These are phyloP conservation scores for Misopates orontium DNA, from an alignment of 257 asterid species.

Conservation along the genomic window DNA sequence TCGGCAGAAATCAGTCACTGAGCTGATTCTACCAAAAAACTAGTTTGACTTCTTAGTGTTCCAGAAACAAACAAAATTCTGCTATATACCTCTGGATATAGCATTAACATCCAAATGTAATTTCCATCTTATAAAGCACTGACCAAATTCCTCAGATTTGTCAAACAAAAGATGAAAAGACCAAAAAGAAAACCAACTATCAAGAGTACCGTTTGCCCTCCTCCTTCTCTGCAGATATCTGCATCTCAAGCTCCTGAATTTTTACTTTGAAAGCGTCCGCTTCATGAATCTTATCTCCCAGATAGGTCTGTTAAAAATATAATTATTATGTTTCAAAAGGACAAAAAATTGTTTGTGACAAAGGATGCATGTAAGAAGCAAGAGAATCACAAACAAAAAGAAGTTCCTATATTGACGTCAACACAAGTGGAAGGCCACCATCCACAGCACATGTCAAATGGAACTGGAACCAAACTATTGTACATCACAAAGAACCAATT, in stretches of 20 bases:
- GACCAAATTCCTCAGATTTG: slow-evolving; percentile 2
- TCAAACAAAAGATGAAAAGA: slow-evolving; percentile 23
- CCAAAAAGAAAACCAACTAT: slow-evolving; percentile 3
- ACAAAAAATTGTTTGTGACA: too few relatives aligned
- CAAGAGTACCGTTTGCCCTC: slow-evolving; percentile 62
- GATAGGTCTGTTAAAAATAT: slow-evolving; percentile 51
- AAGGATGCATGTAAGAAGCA: too few relatives aligned
- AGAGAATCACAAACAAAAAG: not conserved
- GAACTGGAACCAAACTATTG: not conserved
- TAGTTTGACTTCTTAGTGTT: not conserved
- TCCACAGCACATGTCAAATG: not conserved
- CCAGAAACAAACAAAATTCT: not conserved
- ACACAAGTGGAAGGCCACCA: slow-evolving; percentile 19
- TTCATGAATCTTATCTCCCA: slow-evolving; percentile 63
- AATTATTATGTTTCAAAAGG: slow-evolving; percentile 21
- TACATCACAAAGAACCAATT: not conserved
- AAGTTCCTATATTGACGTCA: slow-evolving; percentile 2
- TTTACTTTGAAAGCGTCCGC: slow-evolving; percentile 45
- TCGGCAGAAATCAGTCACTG: not conserved
- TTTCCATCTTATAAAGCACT: not conserved
- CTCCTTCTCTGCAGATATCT: slow-evolving; percentile 67
- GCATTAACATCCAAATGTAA: slow-evolving; percentile 14
- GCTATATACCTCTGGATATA: slow-evolving; percentile 8
- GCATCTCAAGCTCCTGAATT: slow-evolving; percentile 73
- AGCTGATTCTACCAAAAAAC: slow-evolving; percentile 3